Base-by-base conservation (phyloP, 805 yeast species). In the Wickerhamomyces pijperi region DNA sequence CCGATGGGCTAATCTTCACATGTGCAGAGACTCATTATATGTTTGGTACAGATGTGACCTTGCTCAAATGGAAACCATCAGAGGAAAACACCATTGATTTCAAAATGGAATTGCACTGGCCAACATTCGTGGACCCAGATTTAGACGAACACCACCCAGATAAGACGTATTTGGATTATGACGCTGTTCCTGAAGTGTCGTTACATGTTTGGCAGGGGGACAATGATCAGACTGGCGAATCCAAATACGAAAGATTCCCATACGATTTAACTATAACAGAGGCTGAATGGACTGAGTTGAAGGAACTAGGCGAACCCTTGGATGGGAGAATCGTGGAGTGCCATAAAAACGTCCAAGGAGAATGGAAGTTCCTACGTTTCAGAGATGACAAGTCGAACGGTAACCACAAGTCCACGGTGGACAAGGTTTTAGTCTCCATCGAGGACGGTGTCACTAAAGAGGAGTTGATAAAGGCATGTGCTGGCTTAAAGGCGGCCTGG, bases 51-150 rank as follows among this genome's bases (percentile, higher is more conserved):
- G 97, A 92, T 58, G 70, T 76, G 1, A 75, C 86, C 6, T 65
- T 92, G 37, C 63, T 92, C 40, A 92, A 94, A 60, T 92, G 99
- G 99, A 92, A 92, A 54, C 97, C 98, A 2, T 85, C 94, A 12
- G 84, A 84, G 45, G 98, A 90, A 58, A 94, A 92, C 51, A 82
- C 97, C 0, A 75, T 94, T 34, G 99, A 92, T 60, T 92, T 85
- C 60, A 78, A 78, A 54, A 59, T 92, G 43, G 67, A 68, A 28
- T 58, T 86, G 42, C 69, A 70, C 28, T 83, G 84, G 50, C 74
- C 77, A 15, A 48, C 59, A 8, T 76, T 48, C 48, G 70, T 70
- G 35, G 90, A 82, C 54, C 72, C 72, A 5, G 83, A 78, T 40
- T 62, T 80, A 21, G 58, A 64, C 20, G 64, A 65, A 34, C 74